Evolutionary conservation across 345 rosid species (phyloP), one percentile per base, ranked within the genome.

Genomic region (Turritis glabra): DNA sequence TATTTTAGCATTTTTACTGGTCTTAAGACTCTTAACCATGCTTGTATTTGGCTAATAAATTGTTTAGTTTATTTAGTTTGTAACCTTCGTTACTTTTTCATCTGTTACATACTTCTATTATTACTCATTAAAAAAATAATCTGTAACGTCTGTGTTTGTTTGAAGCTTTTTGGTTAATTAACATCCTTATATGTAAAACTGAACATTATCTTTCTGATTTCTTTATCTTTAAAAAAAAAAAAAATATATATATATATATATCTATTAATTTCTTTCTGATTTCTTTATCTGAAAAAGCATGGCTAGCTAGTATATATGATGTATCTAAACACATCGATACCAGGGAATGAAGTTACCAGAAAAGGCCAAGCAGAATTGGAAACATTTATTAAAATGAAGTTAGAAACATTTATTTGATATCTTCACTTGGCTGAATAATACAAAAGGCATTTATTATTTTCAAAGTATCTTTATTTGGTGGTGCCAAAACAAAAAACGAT

Each of bases 401-500:
- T 32, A 62, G 25, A 69, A 53, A 53, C 80, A 76, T 69, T 62
- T 23, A 76, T 26, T 52, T 54, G 17, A 76, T 69, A 53, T 12
- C 64, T 52, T 76, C 69, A 30, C 19, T 69, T 62, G 58, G 70
- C 46, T 63, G 52, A 61, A 53, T 22, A 62, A 69, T 62, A 76
- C 75, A 69, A 62, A 68, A 43, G 1, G 77, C 67, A 76, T 53
- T 54, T 5, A 69, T 25, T 35, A 69, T 43, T 62, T 62, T 76
- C 75, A 54, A 69, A 76, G 71, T 63, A 69, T 76, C 71, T 54
- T 69, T 69, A 29, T 76, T 62, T 70, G 80, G 80, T 69, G 71
- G 75, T 67, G 75, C 71, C 65, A 76, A 40, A 40, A 61, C 47
- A 22, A 6, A 13, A 30, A 59, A 37, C 37, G 61, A 67, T 75